These are phyloP conservation scores for Hypocreales sp. DNA, from an alignment of 2,329 filamentous ascomycete genomes.

Conservation along the genomic window DNA sequence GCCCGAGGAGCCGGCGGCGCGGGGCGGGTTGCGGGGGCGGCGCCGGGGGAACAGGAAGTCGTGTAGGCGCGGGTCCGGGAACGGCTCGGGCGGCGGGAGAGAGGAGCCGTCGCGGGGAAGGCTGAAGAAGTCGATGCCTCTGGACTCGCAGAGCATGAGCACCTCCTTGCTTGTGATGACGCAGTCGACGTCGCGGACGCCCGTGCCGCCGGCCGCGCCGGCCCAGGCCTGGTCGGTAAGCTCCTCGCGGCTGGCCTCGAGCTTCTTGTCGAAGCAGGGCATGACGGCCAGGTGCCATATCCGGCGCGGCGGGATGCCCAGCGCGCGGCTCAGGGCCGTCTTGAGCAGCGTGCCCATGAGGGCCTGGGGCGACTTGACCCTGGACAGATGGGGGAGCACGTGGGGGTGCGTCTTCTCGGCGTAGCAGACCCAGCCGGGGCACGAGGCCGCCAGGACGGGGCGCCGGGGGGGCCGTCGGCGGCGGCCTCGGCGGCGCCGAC, in stretches of 20 bases:
- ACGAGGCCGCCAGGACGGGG: slow-evolving; percentile 74
- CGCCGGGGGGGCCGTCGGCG: slow-evolving; percentile 48
- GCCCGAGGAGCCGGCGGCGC: slow-evolving; percentile 63
- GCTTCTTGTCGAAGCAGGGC: slow-evolving; percentile 98
- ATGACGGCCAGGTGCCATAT: slow-evolving; percentile 95
- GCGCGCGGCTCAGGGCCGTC: slow-evolving; percentile 58
- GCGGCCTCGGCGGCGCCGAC: no score
- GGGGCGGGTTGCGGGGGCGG: slow-evolving; percentile 25
- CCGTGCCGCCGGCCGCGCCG: slow-evolving; percentile 31
- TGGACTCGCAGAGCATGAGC: slow-evolving; percentile 71
- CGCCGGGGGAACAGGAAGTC: slow-evolving; percentile 57
- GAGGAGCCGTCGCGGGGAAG: slow-evolving; percentile 45
- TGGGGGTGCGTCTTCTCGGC: slow-evolving; percentile 96
- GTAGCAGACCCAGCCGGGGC: slow-evolving; percentile 97
- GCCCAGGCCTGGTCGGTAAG: slow-evolving; percentile 70
- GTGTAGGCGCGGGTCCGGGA: slow-evolving; percentile 58
- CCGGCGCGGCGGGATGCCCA: slow-evolving; percentile 57
- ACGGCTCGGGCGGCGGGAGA: slow-evolving; percentile 28
- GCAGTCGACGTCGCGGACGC: slow-evolving; percentile 83
- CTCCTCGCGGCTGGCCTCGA: slow-evolving; percentile 88
- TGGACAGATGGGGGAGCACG: slow-evolving; percentile 78
- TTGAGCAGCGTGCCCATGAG: slow-evolving; percentile 83
- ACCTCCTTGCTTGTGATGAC: slow-evolving; percentile 95
- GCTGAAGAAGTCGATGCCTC: slow-evolving; percentile 60
- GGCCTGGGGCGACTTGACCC: slow-evolving; percentile 87